Evolutionary conservation across 2,329 filamentous ascomycete species (phyloP).

Genomic region (Diaporthe eres): DNA sequence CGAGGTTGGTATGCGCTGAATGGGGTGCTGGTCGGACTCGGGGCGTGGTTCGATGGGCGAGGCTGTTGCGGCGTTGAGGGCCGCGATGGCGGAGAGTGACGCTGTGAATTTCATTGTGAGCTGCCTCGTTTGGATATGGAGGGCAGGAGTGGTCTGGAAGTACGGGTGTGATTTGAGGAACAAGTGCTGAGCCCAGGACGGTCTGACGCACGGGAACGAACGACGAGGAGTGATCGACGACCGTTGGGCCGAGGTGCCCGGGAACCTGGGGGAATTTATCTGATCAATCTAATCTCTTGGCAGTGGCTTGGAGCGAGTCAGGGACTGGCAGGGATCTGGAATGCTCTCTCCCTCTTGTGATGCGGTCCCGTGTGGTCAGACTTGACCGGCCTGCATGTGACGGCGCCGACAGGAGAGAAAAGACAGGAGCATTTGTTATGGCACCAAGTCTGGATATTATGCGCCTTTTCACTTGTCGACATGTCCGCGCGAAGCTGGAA

Average conservation of each 20-base stretch:
- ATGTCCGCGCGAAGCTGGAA: not conserved
- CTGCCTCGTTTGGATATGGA: not conserved
- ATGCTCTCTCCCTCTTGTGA: not conserved
- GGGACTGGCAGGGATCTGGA: not conserved
- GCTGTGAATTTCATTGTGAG: conserved; percentile 44
- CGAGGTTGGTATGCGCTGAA: conserved; percentile 77
- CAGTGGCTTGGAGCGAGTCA: conserved; percentile 15
- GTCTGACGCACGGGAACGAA: not conserved
- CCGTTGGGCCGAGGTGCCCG: conserved; percentile 19
- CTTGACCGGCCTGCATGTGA: conserved; percentile 15
- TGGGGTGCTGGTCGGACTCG: not conserved
- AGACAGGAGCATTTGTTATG: too few relatives aligned
- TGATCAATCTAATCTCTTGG: conserved; percentile 41
- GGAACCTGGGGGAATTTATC: conserved; percentile 31
- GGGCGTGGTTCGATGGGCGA: conserved; percentile 53
- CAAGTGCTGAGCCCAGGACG: not conserved
- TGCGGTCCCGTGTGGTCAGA: not conserved
- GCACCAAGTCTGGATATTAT: not conserved
- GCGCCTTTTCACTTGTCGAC: not conserved
- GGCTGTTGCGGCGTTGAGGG: conserved; percentile 41
- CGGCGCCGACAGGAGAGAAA: not conserved
- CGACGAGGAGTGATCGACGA: conserved; percentile 28
- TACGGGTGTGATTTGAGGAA: not conserved
- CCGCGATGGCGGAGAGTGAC: conserved; percentile 40
- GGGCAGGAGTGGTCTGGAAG: not conserved